Base-by-base conservation (phyloP, 2,329 filamentous ascomycete species). In the Penicillium palitans region DNA sequence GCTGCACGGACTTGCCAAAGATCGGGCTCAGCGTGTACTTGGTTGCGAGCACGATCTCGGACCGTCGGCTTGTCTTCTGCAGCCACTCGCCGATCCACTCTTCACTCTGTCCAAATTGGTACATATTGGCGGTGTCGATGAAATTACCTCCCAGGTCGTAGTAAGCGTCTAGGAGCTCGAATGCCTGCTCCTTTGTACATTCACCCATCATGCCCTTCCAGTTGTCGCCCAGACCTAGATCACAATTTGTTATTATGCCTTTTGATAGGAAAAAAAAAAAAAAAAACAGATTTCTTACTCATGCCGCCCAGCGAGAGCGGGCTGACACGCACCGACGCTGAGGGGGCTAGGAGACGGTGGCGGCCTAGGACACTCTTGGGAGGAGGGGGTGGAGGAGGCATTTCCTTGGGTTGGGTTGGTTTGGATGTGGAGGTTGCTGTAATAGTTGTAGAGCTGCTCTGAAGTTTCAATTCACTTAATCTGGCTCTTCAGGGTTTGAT, bases 81-180 rank as follows among this genome's bases (percentile, higher is more conserved):
- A 84, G 75, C 82, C 81, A 84, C 58, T 83, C 81, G 33, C 81
- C 80, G 17, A 83, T 70, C 76, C 76, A 80, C 0, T 45, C 64
- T 63, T 83, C 81, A 3, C 74, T 79, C 58, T 83, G 73, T 49
- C 77, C 79, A 37, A 73, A 63, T 53, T 81, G 79, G 66, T 82
- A 81, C 61, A 70, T 74, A 64, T 80, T 82, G 25, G 81, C 75
- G 9, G 80, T 83, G 59, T 83, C 81, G 53, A 83, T 78, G 66
- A 83, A 83, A 63, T 83, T 83, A 3, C 80, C 81, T 15, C 80
- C 80, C 17, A 76, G 67, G 4, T 77, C 67, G 58, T 77, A 75
- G 71, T 80, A 83, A 56, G 66, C 9, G 27, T 83, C 80, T 6
- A 83, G 67, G 5, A 83, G 75, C 29, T 71, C 74, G 59, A 81